Evolutionary conservation across 345 rosid genomes (phyloP), one percentile per base, ranked within the genome.

Genomic region (Rhodomyrtus tomentosa): DNA sequence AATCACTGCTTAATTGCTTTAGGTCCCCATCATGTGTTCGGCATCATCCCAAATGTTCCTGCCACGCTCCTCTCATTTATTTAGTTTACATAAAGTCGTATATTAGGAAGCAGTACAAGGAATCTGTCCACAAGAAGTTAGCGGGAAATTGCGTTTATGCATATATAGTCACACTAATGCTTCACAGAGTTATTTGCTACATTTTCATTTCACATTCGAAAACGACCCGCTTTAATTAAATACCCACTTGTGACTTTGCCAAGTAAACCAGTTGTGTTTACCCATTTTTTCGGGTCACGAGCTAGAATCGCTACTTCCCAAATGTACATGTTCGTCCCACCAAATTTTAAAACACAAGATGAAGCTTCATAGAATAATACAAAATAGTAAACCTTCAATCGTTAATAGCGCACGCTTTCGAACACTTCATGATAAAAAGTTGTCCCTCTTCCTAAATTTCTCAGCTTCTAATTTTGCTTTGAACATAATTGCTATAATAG

Each of bases 131-230:
- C 85, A 53, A 91, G 93, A 88, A 91, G 85, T 85, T 85, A 12
- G 83, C 53, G 87, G 87, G 92, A 88, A 93, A 86, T 86, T 91
- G 89, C 92, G 20, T 24, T 48, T 13, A 14, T 7, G n/a, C n/a
- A 7, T 25, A 38, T 58, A 50, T 56, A 6, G 32, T 59, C 49
- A 22, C 25, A 68, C 32, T 32, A 36, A 68, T 68, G 24, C 76
- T 32, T 7, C 12, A 32, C 32, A 4, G 3, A 8, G 42, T 32
- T 36, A 32, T 68, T 68, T 1, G 45, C 42, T 32, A 32, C 32
- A 29, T 1, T 29, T 62, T 62, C 74, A 32, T 62, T 29, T 36
- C 16, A 62, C 40, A 29, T 62, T 29, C 16, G 73, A 29, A 59
- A 59, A 16, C 18, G 74, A 16, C 9, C 42, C 22, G 29, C 22